phyloP scores from a whole-genome alignment of 1,139 yeast genomes.

The Wickerhamomyces sp. region DNA sequence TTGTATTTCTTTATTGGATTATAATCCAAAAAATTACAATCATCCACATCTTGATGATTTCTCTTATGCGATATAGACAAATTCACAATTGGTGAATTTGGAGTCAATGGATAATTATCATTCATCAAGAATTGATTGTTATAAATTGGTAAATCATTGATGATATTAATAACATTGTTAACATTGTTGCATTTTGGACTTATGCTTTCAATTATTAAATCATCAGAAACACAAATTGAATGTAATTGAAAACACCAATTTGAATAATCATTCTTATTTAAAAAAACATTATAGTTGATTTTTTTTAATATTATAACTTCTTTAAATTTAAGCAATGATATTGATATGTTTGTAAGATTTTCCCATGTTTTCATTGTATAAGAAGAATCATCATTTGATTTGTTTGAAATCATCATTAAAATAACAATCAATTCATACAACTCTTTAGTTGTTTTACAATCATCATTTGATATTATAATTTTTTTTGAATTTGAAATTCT shows the following conservation, averaged over 20 bases:
- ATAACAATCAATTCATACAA: constrained; percentile 22
- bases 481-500: constrained; percentile 7
- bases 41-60: neutral
- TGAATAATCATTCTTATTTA: constrained; percentile 5
- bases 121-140: neutral
- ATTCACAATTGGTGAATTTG: constrained; percentile 17
- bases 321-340: constrained; percentile 9
- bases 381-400: constrained; percentile 46
- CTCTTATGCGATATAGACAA: neutral
- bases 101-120: constrained; percentile 13
- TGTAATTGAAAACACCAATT: constrained; percentile 9
- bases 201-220: constrained; percentile 5
- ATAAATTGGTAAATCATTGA: neutral
- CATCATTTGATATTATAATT: constrained; percentile 7
- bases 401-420: constrained; percentile 42
- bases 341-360: constrained; percentile 20
- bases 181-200: neutral
- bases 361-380: constrained; percentile 51
- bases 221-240: constrained; percentile 4
- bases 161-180: too few relatives aligned
- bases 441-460: constrained; percentile 6
- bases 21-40: too few relatives aligned
- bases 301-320: constrained; percentile 19
- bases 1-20: neutral
- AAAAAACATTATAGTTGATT: constrained; percentile 19